These are phyloP conservation scores for Dillenia suffruticosa DNA, from an alignment of 164 flowering plant genomes.

Conservation along the genomic window DNA sequence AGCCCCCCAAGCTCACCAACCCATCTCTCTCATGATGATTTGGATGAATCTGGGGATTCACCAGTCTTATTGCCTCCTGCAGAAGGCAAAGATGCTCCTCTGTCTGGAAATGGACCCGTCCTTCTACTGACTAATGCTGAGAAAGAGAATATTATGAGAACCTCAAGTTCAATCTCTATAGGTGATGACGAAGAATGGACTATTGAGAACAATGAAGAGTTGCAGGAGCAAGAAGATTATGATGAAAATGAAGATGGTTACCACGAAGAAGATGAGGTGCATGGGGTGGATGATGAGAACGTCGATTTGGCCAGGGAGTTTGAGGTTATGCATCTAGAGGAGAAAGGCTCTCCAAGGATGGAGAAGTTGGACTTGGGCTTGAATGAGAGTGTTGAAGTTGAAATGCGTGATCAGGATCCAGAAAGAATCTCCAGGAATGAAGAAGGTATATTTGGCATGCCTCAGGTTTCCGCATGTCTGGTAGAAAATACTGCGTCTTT, in stretches of 20 bases:
- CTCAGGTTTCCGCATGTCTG: slow-evolving; percentile 24
- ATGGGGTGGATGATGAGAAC: slow-evolving; percentile 60
- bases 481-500: slow-evolving; percentile 26
- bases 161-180: slow-evolving; percentile 32
- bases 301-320: slow-evolving; percentile 49
- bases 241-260: slow-evolving; percentile 83
- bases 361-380: slow-evolving; percentile 68
- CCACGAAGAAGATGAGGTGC: slow-evolving; percentile 82
- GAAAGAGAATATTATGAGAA: slow-evolving; percentile 17
- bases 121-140: slow-evolving; percentile 22
- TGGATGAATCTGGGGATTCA: slow-evolving; percentile 68
- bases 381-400: slow-evolving; percentile 78
- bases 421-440: slow-evolving; percentile 38
- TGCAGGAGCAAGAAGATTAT: slow-evolving; percentile 90
- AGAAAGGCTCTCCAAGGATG: slow-evolving; percentile 33
- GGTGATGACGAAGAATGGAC: slow-evolving; percentile 87
- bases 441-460: slow-evolving; percentile 26
- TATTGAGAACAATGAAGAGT: slow-evolving; percentile 42
- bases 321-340: slow-evolving; percentile 55
- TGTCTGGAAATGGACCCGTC: slow-evolving; percentile 33
- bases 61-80: slow-evolving; percentile 29
- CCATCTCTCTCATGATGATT: slow-evolving; percentile 86
- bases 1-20: slow-evolving; percentile 89
- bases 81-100: slow-evolving; percentile 28
- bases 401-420: slow-evolving; percentile 57